A percentile compares a stretch with the other conserved stretches of the same genome.
These are phyloP conservation scores for Penicillium dipodomyicola DNA, from an alignment of 495 filamentous ascomycete genomes.

Conservation along the genomic window DNA sequence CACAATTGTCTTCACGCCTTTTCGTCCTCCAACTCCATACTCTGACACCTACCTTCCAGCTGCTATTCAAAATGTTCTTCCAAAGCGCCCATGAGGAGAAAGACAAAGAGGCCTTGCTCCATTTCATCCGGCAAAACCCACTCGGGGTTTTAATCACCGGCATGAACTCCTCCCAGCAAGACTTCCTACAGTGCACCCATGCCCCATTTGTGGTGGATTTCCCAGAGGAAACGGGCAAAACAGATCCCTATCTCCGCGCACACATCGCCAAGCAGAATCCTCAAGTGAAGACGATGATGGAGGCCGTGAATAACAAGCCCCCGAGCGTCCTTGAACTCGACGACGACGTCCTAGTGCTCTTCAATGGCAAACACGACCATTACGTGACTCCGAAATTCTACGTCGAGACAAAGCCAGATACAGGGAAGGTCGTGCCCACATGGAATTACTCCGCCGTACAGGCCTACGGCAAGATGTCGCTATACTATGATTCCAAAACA, in stretches of 20 bases:
- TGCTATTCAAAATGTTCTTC: conserved; percentile 43
- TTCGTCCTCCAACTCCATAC: not conserved
- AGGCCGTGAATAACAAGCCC: conserved; percentile 14
- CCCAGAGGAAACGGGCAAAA: not conserved
- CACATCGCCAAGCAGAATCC: conserved; percentile 50
- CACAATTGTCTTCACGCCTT: not conserved
- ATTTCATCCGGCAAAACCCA: conserved; percentile 45
- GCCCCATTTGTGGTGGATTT: conserved; percentile 49
- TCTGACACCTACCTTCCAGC: not conserved
- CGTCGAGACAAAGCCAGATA: conserved; percentile 49
- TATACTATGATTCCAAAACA: conserved; percentile 39
- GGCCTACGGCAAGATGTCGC: conserved; percentile 41
- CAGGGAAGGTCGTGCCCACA: conserved; percentile 54
- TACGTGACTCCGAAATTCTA: conserved; percentile 57
- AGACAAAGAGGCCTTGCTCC: conserved; percentile 32
- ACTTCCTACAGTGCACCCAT: conserved; percentile 46
- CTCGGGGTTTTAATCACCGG: conserved; percentile 48
- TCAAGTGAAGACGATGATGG: conserved; percentile 47
- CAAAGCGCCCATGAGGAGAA: conserved; percentile 41
- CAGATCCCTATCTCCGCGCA: conserved; percentile 30
- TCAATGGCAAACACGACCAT: conserved; percentile 43
- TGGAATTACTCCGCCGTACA: conserved; percentile 55
- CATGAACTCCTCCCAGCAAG: conserved; percentile 35
- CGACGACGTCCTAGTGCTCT: conserved; percentile 48
- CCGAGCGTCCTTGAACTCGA: conserved; percentile 22